Conservation (phyloP, 352 stramenopile genomes). For the Phytophthora capsici region DNA sequence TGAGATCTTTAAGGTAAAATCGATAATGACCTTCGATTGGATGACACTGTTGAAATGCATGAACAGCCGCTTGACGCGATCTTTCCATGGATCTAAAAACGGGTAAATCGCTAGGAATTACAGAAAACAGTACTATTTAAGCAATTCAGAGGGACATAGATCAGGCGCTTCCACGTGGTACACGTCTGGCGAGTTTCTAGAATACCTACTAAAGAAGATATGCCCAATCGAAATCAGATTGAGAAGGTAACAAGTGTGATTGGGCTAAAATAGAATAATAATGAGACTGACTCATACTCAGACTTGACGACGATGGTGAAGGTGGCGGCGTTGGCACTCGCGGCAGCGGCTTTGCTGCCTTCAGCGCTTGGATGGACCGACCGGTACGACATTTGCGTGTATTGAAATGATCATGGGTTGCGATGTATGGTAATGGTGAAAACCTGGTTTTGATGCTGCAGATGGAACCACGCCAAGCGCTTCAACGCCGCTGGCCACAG, state of each 20-base stretch:
- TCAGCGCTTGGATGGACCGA: conserved; percentile 58
- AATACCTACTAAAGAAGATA: conserved; percentile 19
- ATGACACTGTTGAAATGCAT: conserved; percentile 6
- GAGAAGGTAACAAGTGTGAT: conserved; percentile 1
- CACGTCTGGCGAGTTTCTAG: conserved; percentile 35
- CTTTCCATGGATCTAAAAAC: conserved; percentile 26
- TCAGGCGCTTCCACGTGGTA: conserved; percentile 5
- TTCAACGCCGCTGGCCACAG: conserved; percentile 68
- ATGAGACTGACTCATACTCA: conserved; percentile 10
- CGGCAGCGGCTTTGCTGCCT: conserved; percentile 19
- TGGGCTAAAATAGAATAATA: conserved; percentile 9
- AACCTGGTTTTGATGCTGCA: conserved; percentile 16
- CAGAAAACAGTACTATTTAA: background rate
- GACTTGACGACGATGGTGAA: conserved; percentile 25
- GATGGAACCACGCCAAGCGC: conserved; percentile 84
- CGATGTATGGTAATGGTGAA: background rate
- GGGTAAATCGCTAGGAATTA: conserved; percentile 9
- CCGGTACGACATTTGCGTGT: conserved; percentile 33
- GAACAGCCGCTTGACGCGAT: conserved; percentile 25
- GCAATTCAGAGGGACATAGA: background rate
- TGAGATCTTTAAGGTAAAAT: conserved; percentile 21
- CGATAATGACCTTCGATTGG: conserved; percentile 25
- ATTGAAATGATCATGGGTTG: background rate
- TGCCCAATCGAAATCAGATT: conserved; percentile 4
- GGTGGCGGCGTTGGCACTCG: conserved; percentile 10